Conservation (phyloP, 2,329 filamentous ascomycete genomes). For the Penicillium sp. region DNA sequence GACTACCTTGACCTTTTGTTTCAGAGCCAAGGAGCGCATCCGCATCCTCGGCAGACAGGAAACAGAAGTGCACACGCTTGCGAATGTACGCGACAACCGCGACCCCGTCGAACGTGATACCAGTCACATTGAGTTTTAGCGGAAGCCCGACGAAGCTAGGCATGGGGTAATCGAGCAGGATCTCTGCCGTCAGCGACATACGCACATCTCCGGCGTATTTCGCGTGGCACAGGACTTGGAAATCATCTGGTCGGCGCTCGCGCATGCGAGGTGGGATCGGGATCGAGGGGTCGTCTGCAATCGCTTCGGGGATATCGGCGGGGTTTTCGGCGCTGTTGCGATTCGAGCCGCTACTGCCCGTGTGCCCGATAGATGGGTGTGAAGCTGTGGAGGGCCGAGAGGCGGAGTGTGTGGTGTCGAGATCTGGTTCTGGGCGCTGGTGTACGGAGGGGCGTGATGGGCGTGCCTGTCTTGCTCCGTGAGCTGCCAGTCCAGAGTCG, state of each 20-base stretch:
- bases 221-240: conserved; percentile 90
- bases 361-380: conserved; percentile 26
- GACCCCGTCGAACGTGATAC: conserved; percentile 90
- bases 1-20: conserved; percentile 36
- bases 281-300: conserved; percentile 21
- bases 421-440: conserved; percentile 33
- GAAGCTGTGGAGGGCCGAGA: conserved; percentile 46
- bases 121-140: conserved; percentile 90
- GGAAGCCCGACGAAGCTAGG: conserved; percentile 96
- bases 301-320: conserved; percentile 21
- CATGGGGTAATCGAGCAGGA: conserved; percentile 96
- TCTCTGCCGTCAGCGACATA: conserved; percentile 88
- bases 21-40: conserved; percentile 65
- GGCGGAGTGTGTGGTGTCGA: conserved; percentile 38
- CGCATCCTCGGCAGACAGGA: conserved; percentile 88
- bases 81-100: conserved; percentile 90
- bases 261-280: conserved; percentile 56
- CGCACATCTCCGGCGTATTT: conserved; percentile 84
- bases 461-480: conserved; percentile 15
- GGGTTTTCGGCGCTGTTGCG: conserved; percentile 25
- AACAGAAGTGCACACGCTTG: conserved; percentile 88
- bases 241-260: conserved; percentile 77
- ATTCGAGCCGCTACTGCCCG: conserved; percentile 26
- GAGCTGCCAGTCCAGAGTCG: conserved; percentile 26
- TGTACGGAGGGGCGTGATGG: conserved; percentile 15